A percentile compares a stretch with the other conserved stretches of the same genome.
Evolutionary conservation across 371 early-diverging fungal species (phyloP).

Genomic region (Rhizomucor miehei): DNA sequence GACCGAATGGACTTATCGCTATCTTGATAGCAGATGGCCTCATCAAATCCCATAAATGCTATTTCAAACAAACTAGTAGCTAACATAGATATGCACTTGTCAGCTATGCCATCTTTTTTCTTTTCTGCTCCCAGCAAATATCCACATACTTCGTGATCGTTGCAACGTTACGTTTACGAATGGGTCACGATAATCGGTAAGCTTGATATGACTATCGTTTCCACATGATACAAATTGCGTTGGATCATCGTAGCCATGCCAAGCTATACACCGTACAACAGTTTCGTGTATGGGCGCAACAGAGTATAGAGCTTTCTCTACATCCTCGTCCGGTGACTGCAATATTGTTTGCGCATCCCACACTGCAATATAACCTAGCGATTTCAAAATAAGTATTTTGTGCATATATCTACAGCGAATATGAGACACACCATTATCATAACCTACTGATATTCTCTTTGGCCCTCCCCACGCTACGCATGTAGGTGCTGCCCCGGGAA

Average conservation of each 20-base stretch:
- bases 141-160: conserved; percentile 18
- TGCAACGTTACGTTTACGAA: conserved; percentile 1
- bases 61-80: background rate
- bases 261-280: conserved; percentile 10
- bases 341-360: conserved; percentile 27
- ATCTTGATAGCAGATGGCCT: too few species aligned
- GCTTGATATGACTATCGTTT: conserved; percentile 7
- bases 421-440: background rate
- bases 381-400: background rate
- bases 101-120: background rate
- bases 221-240: conserved; percentile 9
- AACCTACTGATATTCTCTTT: background rate
- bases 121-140: too few species aligned
- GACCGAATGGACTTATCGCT: background rate
- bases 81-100: background rate
- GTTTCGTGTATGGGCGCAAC: conserved; percentile 7
- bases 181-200: conserved; percentile 14
- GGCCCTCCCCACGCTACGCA: conserved; percentile 22
- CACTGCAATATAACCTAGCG: conserved; percentile 17
- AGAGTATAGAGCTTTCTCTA: background rate
- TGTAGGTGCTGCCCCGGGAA: conserved; percentile 9
- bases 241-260: conserved; percentile 16
- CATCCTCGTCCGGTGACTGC: background rate
- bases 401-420: too few species aligned
- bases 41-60: background rate